Base-by-base conservation (phyloP, 108 stramenopile genomes). In the Skeletonema tropicum region DNA sequence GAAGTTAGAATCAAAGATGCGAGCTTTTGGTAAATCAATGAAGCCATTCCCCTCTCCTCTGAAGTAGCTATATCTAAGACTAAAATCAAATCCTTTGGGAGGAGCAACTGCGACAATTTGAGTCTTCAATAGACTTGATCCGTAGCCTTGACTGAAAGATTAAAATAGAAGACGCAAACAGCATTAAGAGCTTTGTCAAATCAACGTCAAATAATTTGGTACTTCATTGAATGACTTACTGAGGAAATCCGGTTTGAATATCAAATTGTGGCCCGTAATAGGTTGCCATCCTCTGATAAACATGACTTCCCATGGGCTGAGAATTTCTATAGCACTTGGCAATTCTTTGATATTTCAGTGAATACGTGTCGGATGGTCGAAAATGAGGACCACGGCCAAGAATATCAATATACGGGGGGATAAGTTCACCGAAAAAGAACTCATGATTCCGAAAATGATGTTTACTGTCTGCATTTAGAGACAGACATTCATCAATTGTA, bases 251-350 rank as follows among this genome's bases (percentile, higher is more conserved):
- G 12, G 85, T 87, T 68, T 93, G 92, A 62, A 94, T 92, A 36
- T 92, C 90, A 52, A 86, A 92, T 60, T 85, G 86, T 13, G 95
- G 95, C 0, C 95, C 95, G 75, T 93, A 88, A 61, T 91, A 96
- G 60, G 89, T 86, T 10, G 67, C 77, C 69, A 93, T 85, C 15
- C 92, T 82, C 75, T 90, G 85, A 70, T 90, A 96, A 13, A 96
- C 60, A 48, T 81, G 71, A 49, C 84, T 85, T 52, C 95, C 95
- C 39, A 82, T 38, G 3, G 74, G 77, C 70, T 92, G 90, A 26
- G 23, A 60, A 63, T 96, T 96, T 48, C 73, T 71, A 78, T 93
- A 96, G 74, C 95, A 96, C 66, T 89, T 82, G 17, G 90, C 91
- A 46, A 48, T 15, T 23, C 42, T 64, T 75, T 84, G 83, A 66